These are phyloP conservation scores for Adansonia rubrostipa DNA, from an alignment of 441 rosid species.

Conservation along the genomic window DNA sequence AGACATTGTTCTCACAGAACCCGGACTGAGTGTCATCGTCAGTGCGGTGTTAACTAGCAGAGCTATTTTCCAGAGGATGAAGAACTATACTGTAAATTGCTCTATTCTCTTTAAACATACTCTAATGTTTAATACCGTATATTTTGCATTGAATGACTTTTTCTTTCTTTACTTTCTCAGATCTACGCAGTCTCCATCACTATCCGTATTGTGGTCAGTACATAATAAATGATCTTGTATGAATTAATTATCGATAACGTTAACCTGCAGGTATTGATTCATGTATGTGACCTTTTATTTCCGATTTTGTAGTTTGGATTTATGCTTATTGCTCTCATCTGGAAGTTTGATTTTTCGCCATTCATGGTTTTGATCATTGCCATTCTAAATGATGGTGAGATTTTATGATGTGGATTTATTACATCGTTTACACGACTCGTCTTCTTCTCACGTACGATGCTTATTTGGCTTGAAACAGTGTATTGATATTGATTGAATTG, in stretches of 20 bases:
- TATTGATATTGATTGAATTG: constrained; percentile 9
- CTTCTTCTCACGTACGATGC: background rate
- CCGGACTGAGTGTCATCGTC: constrained; percentile 42
- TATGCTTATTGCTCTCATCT: constrained; percentile 87
- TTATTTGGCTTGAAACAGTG: constrained; percentile 5
- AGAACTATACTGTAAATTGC: constrained; percentile 28
- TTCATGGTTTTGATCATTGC: constrained; percentile 98
- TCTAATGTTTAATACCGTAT: background rate
- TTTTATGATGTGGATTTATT: constrained; percentile 10
- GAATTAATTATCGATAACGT: background rate
- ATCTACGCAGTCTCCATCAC: constrained; percentile 37
- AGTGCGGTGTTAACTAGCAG: constrained; percentile 34
- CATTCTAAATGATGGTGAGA: constrained; percentile 88
- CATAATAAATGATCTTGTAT: background rate
- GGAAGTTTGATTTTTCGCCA: constrained; percentile 96
- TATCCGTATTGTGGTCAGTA: constrained; percentile 76
- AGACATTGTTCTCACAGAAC: constrained; percentile 62
- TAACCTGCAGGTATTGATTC: background rate
- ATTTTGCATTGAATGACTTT: background rate
- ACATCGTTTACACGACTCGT: background rate
- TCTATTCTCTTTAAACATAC: background rate
- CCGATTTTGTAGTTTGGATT: constrained; percentile 73
- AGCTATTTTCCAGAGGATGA: constrained; percentile 37
- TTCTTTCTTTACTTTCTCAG: constrained; percentile 10
- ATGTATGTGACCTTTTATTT: background rate